Evolutionary conservation across 768 basidiomycete genomes (phyloP), one percentile per base, ranked within the genome.

Genomic region (Rhizopogon rudus): DNA sequence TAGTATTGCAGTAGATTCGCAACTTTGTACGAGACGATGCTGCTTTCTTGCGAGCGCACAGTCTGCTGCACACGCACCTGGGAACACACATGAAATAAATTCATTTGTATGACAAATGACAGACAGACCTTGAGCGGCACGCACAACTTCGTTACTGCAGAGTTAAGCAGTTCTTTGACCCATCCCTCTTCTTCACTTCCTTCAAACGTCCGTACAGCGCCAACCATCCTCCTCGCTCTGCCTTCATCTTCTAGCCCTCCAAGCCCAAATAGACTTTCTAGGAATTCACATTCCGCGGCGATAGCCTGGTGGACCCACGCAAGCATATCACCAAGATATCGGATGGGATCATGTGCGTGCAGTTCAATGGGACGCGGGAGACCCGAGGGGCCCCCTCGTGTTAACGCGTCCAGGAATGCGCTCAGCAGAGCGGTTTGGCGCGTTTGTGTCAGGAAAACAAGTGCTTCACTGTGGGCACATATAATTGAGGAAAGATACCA

Each of bases 271-370:
- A 98, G 69, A 35, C 83, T 78, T 64, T 98, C 94, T 20, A 99
- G 78, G 63, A 95, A 94, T 72, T 98, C 97, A 43, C 87, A 87
- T 65, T 99, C 97, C 1, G 90, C 90, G 0, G 97, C 97, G 57
- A 97, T 93, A 0, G 88, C 82, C 59, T 98, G 96, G 70, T 99
- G 96, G 1, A 98, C 86, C 96, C 96, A 98, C 0, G 95, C 96
- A 7, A 98, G 83, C 91, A 98, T 98, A 71, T 98, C 96, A 13
- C 97, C 97, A 13, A 96, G 85, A 66, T 99, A 99, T 33, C 96
- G 85, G 60, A 93, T 80, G 0, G 97, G 96, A 67, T 99, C 97
- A 63, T 99, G 97, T 0, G 97, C 97, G 65, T 99, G 97, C 3
- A 99, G 77, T 67, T 98, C 97, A 58, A 99, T 98, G 0, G 96